phyloP scores from a whole-genome alignment of 1,284 basidiomycete species.

The Coniferiporia sulphurascens region DNA sequence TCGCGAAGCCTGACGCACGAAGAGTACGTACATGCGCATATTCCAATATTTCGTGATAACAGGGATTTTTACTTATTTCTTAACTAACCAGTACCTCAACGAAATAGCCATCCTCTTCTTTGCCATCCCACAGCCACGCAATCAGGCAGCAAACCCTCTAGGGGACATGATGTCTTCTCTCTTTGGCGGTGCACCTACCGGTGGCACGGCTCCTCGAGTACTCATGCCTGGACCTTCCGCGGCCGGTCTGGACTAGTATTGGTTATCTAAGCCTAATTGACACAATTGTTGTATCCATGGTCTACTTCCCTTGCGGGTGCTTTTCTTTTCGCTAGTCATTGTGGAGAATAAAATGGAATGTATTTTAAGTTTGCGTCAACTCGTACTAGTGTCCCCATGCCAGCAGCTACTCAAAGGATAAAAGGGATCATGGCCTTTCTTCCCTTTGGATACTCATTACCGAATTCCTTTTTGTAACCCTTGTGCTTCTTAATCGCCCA shows the following conservation, averaged over 20 bases:
- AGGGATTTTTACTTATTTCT: not conserved
- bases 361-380: too few relatives aligned
- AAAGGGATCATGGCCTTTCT: constrained; percentile 85
- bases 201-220: constrained; percentile 31
- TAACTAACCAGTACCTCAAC: constrained; percentile 30
- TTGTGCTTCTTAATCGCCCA: constrained; percentile 95
- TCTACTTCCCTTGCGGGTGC: too few relatives aligned
- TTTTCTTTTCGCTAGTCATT: too few relatives aligned
- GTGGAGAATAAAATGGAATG: too few relatives aligned
- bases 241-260: constrained; percentile 34
- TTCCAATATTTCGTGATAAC: not conserved
- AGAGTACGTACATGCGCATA: constrained; percentile 44
- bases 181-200: constrained; percentile 53
- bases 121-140: constrained; percentile 68
- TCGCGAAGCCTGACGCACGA: constrained; percentile 67
- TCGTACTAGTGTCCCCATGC: too few relatives aligned
- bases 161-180: constrained; percentile 81
- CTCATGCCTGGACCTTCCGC: constrained; percentile 34
- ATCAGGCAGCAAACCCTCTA: constrained; percentile 69
- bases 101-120: constrained; percentile 75
- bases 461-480: constrained; percentile 92
- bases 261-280: not conserved
- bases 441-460: constrained; percentile 71
- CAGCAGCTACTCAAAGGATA: constrained; percentile 35
- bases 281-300: not conserved